Evolutionary conservation across 345 rosid genomes (phyloP), one percentile per base, ranked within the genome.

Genomic region (Lepidium africanum): DNA sequence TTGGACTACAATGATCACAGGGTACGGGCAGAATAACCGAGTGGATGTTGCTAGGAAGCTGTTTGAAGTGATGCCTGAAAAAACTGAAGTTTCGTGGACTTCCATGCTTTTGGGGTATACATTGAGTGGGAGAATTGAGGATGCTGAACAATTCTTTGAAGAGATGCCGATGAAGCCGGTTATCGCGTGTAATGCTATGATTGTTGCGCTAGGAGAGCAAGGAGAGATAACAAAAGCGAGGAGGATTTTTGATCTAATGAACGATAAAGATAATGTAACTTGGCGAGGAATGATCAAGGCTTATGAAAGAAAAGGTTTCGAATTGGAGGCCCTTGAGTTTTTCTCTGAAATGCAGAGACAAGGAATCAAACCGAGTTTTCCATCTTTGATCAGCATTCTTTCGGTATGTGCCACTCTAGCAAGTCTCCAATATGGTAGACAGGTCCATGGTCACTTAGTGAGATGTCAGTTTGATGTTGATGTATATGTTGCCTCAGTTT

Each of bases 21-120:
- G 97, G 12, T 89, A 87, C 49, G 75, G 76, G 25, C 86, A 83
- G 75, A 85, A 84, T 68, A 63, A 76, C n/a, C 78, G 69, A 2
- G 94, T 89, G 37, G 90, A 91, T 79, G 49, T 84, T 70, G 96
- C 87, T 52, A 81, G 96, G 80, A 89, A 91, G 83, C 81, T 91
- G 48, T 89, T 91, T 65, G 96, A 87, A 73, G 94, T 89, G 58
- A 87, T 87, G 90, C 88, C 96, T 0, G 85, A 78, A 74, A 91
- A 83, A 77, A 89, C 85, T 58, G 91, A 91, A 77, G 86, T 89
- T 54, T 79, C 91, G 0, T 88, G 91, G 96, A 88, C 93, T 0
- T 85, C 89, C 0, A 91, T 91, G 93, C 77, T 88, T 77, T 77
- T 80, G 77, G 96, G 96, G 5, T 91, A 91, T 80, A 85, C 85